Evolutionary conservation across 1,284 basidiomycete species (phyloP), one percentile per base, ranked within the genome.

Genomic region (Trichosporon faecale): DNA sequence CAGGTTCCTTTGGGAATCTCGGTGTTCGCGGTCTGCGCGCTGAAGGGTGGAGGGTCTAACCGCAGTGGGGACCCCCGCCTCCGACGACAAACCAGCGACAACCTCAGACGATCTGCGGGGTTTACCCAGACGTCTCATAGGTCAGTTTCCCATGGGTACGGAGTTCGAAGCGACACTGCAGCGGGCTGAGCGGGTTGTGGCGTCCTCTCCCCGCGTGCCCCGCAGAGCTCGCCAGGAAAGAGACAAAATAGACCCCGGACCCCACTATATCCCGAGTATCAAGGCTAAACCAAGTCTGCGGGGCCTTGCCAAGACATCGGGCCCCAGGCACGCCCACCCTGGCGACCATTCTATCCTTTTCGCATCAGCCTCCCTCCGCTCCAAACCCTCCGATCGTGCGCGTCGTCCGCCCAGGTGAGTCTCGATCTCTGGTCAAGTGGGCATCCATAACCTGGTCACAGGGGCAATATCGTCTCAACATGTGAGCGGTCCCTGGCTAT

Each of bases 391-490:
- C 40, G 40, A 18, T 44, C 40, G 40, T n/a, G n/a, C n/a, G n/a
- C n/a, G n/a, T n/a, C n/a, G n/a, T 52, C 11, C 23, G 49, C 18
- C n/a, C 49, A 52, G 49, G 21, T 52, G n/a, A 25, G 23, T 52
- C 27, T 61, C 57, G 57, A 61, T 31, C 27, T 33, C n/a, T 33
- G 29, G 57, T 61, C 57, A 61, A 61, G 57, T 61, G 57, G 57
- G 57, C 57, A 61, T 5, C 23, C 12, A 5, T 29, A 5, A 31
- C 29, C 3, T n/a, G 29, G 23, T 31, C 57, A 61, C 27, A 61
- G 57, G 57, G 29, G 27, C 29, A 31, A 3, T 14, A 5, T 29
- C 11, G 29, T 7, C 57, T 52, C 18, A 23, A 31, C 57, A 61
- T 31, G 29, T 61, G 57, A 61, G 57, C 11, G 57, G 29, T 6